Conservation (phyloP, 148 eudicot genomes). For the Camellia granthamiana region DNA sequence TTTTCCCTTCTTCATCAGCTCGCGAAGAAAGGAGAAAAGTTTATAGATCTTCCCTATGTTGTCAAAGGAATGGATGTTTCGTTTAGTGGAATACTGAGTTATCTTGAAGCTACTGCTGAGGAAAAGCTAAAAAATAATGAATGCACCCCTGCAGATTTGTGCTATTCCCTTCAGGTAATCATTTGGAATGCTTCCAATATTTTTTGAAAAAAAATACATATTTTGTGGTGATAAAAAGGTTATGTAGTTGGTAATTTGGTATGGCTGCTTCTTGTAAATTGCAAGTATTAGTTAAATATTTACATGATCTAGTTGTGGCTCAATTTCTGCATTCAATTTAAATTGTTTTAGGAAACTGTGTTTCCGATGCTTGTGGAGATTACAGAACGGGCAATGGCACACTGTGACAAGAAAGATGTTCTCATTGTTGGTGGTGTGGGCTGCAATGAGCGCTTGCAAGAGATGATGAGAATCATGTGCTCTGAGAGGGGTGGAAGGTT, state of each 20-base stretch:
- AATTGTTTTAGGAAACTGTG: slow-evolving; percentile 62
- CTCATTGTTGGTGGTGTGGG: slow-evolving; percentile 98
- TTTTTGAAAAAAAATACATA: not conserved
- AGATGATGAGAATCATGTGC: slow-evolving; percentile 89
- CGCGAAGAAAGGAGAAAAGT: slow-evolving; percentile 90
- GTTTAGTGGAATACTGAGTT: slow-evolving; percentile 92
- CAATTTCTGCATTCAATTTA: not conserved
- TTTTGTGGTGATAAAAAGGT: not conserved
- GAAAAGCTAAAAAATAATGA: slow-evolving; percentile 80
- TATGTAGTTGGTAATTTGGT: not conserved
- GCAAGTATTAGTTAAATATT: not conserved
- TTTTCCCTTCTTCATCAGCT: slow-evolving; percentile 48
- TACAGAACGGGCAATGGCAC: slow-evolving; percentile 98
- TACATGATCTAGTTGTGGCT: not conserved
- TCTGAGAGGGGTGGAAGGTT: slow-evolving; percentile 74
- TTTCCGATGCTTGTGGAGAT: slow-evolving; percentile 99
- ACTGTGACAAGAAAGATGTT: slow-evolving; percentile 87
- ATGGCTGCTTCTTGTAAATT: not conserved
- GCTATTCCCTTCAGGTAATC: slow-evolving; percentile 90
- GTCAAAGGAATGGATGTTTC: slow-evolving; percentile 99
- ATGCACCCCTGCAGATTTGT: slow-evolving; percentile 95
- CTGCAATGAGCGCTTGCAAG: slow-evolving; percentile 88
- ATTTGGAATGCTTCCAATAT: not conserved
- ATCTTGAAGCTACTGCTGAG: slow-evolving; percentile 77
- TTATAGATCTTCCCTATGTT: slow-evolving; percentile 87